These are phyloP conservation scores for Yamadazyma triangularis DNA, from an alignment of 1,139 yeast genomes.

Conservation along the genomic window DNA sequence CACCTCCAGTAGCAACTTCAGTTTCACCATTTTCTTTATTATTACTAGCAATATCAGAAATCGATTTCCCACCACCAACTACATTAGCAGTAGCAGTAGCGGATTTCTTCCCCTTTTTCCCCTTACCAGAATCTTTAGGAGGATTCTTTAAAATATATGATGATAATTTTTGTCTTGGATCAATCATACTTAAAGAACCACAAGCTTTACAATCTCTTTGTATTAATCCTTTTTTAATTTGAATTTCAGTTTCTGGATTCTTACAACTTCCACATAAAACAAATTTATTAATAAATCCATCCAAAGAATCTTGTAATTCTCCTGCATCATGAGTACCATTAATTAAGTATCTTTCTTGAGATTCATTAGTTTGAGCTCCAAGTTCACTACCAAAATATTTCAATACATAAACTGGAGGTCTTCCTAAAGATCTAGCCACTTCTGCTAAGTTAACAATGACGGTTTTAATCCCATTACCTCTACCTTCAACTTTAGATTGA, in stretches of 20 bases:
- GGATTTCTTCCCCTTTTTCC: conserved; percentile 60
- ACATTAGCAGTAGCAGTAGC: conserved; percentile 92
- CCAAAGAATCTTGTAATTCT: conserved; percentile 89
- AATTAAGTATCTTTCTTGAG: conserved; percentile 79
- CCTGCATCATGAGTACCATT: conserved; percentile 93
- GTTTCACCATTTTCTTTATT: conserved; percentile 39
- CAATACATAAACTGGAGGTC: conserved; percentile 89
- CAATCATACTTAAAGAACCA: conserved; percentile 84
- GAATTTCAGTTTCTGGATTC: conserved; percentile 95
- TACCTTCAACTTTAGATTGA: conserved; percentile 96
- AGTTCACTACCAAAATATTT: conserved; percentile 95
- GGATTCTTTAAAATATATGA: conserved; percentile 91
- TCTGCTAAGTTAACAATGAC: conserved; percentile 87
- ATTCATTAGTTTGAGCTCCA: conserved; percentile 93
- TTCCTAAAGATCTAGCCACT: conserved; percentile 89
- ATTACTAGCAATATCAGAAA: conserved; percentile 70
- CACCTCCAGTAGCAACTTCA: conserved; percentile 31
- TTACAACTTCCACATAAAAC: conserved; percentile 93
- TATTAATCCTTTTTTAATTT: conserved; percentile 70
- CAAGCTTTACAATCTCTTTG: conserved; percentile 98
- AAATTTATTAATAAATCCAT: conserved; percentile 88
- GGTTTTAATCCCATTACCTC: conserved; percentile 99
- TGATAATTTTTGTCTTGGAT: conserved; percentile 81
- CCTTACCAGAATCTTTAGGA: conserved; percentile 59
- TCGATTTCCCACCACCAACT: conserved; percentile 82